Evolutionary conservation across 225 moss, liverwort and hornwort species (phyloP), one percentile per base, ranked within the genome.

Genomic region (Anthoceros angustus): DNA sequence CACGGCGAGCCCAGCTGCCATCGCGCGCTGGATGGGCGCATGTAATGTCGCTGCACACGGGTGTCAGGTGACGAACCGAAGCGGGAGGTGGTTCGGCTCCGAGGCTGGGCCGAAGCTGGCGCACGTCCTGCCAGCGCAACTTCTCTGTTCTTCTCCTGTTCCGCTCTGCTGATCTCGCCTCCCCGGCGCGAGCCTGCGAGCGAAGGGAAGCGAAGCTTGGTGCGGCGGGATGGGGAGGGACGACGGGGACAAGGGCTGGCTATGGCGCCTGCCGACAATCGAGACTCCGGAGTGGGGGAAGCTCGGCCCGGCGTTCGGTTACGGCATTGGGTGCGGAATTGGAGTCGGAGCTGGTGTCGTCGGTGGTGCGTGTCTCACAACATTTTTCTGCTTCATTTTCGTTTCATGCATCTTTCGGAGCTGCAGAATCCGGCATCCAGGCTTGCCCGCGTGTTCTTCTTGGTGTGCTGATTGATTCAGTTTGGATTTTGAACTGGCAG

Each of bases 241-340:
- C 77, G 85, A 69, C 14, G 75, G 72, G 9, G 63, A 63, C 18
- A 76, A 69, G 71, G 77, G 81, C 70, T 11, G 83, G 24, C 32
- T 85, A 64, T 94, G 94, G 94, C 78, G 84, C 65, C 75, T 94
- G 70, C 94, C 94, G 23, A 86, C 80, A 63, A 73, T 98, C 32
- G 80, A 86, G 68, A 76, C 81, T 7, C 71, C 71, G 15, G 87
- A 87, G 63, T 98, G 85, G 88, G 92, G 92, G 64, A 92, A 86
- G 69, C 70, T 92, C 40, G 92, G 92, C 63, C 92, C 98, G 0
- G 88, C 74, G 20, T 89, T 98, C 38, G 98, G 92, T 16, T 92
- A 83, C 70, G 98, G 98, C 71, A 83, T 98, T 68, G 98, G 98
- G 10, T 98, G 88, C 69, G 98, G 98, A 62, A 32, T 92, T 42